These are phyloP conservation scores for Venustampulla echinocandica DNA, from an alignment of 495 filamentous ascomycete species.

Conservation along the genomic window DNA sequence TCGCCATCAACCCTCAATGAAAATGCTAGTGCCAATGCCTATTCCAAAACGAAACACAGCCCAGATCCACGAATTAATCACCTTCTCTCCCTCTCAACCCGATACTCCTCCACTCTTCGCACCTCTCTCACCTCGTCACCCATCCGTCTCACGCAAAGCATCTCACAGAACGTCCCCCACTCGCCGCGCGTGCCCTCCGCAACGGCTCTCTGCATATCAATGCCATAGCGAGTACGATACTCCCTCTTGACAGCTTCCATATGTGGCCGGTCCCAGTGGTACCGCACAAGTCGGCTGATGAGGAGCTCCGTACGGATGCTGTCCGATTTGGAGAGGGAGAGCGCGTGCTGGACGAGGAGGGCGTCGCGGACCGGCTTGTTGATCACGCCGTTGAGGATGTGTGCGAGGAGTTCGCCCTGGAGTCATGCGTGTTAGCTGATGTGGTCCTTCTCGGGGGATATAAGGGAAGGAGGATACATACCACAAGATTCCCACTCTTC, in stretches of 20 bases:
- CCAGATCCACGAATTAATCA: neutral
- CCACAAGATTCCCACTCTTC: slow-evolving; percentile 84
- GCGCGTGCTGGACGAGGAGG: slow-evolving; percentile 86
- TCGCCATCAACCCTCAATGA: too few relatives aligned
- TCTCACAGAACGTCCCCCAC: slow-evolving; percentile 44
- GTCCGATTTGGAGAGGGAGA: slow-evolving; percentile 48
- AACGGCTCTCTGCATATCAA: slow-evolving; percentile 56
- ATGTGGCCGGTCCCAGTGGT: slow-evolving; percentile 77
- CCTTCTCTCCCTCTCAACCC: neutral
- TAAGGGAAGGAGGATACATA: slow-evolving; percentile 38
- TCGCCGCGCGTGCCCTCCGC: slow-evolving; percentile 40
- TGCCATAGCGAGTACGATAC: slow-evolving; percentile 62
- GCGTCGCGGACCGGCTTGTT: slow-evolving; percentile 93
- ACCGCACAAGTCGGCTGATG: slow-evolving; percentile 68
- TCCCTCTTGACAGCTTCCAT: slow-evolving; percentile 61
- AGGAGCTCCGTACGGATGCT: slow-evolving; percentile 70
- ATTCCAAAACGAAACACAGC: too few relatives aligned
- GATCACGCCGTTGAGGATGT: slow-evolving; percentile 93
- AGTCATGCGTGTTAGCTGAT: slow-evolving; percentile 1
- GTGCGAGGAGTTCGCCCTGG: slow-evolving; percentile 91
- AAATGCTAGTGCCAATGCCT: too few relatives aligned
- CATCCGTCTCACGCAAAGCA: slow-evolving; percentile 44
- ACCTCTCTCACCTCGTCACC: slow-evolving; percentile 40
- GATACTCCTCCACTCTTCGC: slow-evolving; percentile 15
- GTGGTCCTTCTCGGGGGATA: slow-evolving; percentile 3